These are phyloP conservation scores for Heterobasidion annosum DNA, from an alignment of 1,284 basidiomycete genomes.

Conservation along the genomic window DNA sequence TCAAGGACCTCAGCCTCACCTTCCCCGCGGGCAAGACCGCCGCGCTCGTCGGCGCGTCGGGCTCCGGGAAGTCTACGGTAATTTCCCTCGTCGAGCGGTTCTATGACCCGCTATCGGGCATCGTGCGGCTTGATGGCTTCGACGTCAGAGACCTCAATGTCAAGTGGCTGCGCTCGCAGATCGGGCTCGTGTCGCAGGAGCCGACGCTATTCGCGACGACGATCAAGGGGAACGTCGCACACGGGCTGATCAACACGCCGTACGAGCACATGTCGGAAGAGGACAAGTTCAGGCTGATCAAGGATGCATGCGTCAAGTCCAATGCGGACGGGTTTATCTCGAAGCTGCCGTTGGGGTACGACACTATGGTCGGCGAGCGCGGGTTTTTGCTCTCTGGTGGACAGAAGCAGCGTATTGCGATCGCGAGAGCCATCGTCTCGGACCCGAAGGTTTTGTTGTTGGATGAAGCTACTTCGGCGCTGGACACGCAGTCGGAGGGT, in stretches of 20 bases:
- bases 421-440: slow-evolving; percentile 92
- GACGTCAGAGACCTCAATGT: slow-evolving; percentile 78
- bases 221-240: slow-evolving; percentile 75
- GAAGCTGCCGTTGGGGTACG: slow-evolving; percentile 80
- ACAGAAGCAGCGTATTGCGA: slow-evolving; percentile 89
- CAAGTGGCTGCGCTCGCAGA: slow-evolving; percentile 84
- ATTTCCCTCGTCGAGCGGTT: slow-evolving; percentile 82
- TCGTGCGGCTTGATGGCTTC: slow-evolving; percentile 72
- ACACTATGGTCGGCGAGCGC: slow-evolving; percentile 89
- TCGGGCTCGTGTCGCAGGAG: slow-evolving; percentile 87
- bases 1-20: slow-evolving; percentile 62
- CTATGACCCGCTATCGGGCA: slow-evolving; percentile 77
- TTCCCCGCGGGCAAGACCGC: slow-evolving; percentile 76
- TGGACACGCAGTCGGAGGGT: slow-evolving; percentile 88
- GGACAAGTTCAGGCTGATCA: slow-evolving; percentile 72
- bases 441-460: slow-evolving; percentile 79
- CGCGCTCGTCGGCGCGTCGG: slow-evolving; percentile 86
- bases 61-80: slow-evolving; percentile 82
- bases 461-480: slow-evolving; percentile 84
- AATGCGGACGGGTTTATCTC: slow-evolving; percentile 89
- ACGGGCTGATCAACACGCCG: slow-evolving; percentile 82
- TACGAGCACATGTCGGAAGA: slow-evolving; percentile 65
- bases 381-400: slow-evolving; percentile 89
- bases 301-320: slow-evolving; percentile 86
- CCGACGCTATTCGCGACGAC: slow-evolving; percentile 82